Evolutionary conservation across 169 alveolate genomes (phyloP), one percentile per base, ranked within the genome.

Genomic region (Plasmodium malariae): DNA sequence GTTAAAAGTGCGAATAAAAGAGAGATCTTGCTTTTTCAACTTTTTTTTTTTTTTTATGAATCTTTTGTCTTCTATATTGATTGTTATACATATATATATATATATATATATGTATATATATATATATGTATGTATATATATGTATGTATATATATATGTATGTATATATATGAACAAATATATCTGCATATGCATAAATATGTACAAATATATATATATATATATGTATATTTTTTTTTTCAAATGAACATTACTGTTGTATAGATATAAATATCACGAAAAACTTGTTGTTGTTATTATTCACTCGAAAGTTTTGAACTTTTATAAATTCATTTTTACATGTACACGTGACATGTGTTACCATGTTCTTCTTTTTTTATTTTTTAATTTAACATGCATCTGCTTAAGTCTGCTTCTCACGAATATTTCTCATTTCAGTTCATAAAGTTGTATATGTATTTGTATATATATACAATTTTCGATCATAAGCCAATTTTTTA

Each of bases 371-470:
- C 14, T 32, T 63, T 63, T 63, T 63, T 32, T 63, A 19, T 62
- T 30, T 62, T 62, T 63, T 63, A 63, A 63, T 14, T 11, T 17
- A 63, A 26, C 73, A 63, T 63, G 73, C 51, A 32, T 3, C n/a
- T 63, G 48, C 26, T 30, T 63, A 63, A 30, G 11, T 32, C 51
- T 63, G 19, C 12, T 63, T 63, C 73, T 63, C 68, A 30, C 14
- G 34, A 63, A 63, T n/a, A 63, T 30, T 24, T 9, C 9, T 40
- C 51, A 40, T 40, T 40, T 40, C 51, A 40, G 51, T 40, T 40
- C 51, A 40, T 9, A 40, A 40, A 9, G 5, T 40, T 9, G 51
- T 40, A 40, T 40, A 9, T 40, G 51, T 40, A 9, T 40, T 6
- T 40, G 5, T 6, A 6, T 40, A 6, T 40, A 9, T 9, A 40